Evolutionary conservation across 495 filamentous ascomycete genomes (phyloP), one percentile per base, ranked within the genome.

Genomic region (Penicillium crystallinum): DNA sequence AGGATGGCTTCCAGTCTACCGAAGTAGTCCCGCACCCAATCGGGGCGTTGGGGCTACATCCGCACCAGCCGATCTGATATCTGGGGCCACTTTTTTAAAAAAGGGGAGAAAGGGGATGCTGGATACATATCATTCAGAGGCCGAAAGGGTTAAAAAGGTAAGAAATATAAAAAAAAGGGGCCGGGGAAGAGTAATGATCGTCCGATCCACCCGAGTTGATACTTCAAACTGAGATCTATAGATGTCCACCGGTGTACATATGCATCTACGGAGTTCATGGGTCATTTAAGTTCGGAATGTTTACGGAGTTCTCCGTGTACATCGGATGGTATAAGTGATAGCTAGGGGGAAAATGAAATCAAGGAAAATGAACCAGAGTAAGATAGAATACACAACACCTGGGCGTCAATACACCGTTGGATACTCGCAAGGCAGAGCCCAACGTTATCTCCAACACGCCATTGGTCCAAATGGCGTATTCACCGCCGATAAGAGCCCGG

Each of bases 21-120:
- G 36, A 42, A 10, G 34, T 41, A 36, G 19, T 21, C 51, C 56
- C 37, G 55, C 43, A 52, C 54, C 48, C 62, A 65, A 62, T 63
- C 62, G 62, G 62, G 61, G 62, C n/a, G 33, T 10, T 31, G 3
- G 14, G 41, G 6, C 14, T n/a, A 11, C 59, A 48, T 65, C 62
- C 62, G 62, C 52, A 46, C 58, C 62, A 61, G 42, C 51, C 59
- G 62, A 62, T 65, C 59, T 49, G 48, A 55, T 59, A 54, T 55
- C 57, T 41, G 39, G 30, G 15, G 23, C 23, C 18, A 27, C 31
- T 12, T 23, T 22, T 33, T 27, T 42, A n/a, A 7, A 27, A 27
- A 42, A 46, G 52, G 37, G 40, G 33, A 42, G 44, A 48, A 49
- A 37, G 31, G 30, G 31, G 14, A 42, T 17, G 40, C 7, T 29